Percentiles rank a stretch among this genome's conserved stretches.
Conservation (phyloP, 2,329 filamentous ascomycete species). For the Cladophialophora yegresii region DNA sequence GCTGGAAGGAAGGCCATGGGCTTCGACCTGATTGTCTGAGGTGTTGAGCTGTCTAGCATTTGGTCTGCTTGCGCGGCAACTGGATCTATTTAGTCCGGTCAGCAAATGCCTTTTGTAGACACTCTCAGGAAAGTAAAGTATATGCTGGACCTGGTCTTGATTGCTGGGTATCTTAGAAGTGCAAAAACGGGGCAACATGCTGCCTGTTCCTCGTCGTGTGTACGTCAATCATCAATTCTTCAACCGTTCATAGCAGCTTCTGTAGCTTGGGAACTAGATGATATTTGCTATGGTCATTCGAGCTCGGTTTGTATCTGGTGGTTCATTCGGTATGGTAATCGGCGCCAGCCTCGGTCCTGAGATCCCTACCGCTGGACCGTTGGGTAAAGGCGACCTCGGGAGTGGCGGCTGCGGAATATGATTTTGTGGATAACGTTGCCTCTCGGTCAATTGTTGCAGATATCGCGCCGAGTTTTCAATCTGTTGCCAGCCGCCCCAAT, state of each 20-base stretch:
- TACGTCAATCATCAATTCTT: slow-evolving; percentile 13
- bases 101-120: background rate
- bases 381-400: slow-evolving; percentile 32
- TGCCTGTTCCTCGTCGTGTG: slow-evolving; percentile 2
- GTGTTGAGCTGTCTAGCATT: too few relatives aligned
- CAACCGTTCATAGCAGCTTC: background rate
- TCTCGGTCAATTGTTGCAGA: slow-evolving; percentile 49
- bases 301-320: slow-evolving; percentile 40
- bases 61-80: too few relatives aligned
- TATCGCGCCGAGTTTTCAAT: slow-evolving; percentile 65
- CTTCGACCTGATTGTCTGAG: slow-evolving; percentile 17
- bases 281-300: slow-evolving; percentile 53
- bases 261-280: slow-evolving; percentile 36
- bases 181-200: background rate
- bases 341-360: slow-evolving; percentile 34
- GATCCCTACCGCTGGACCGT: slow-evolving; percentile 16
- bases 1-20: slow-evolving; percentile 28
- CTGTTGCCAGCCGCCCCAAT: slow-evolving; percentile 80
- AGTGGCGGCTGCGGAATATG: slow-evolving; percentile 12
- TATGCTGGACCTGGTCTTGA: background rate
- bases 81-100: too few relatives aligned
- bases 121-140: background rate
- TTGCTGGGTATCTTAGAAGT: slow-evolving; percentile 16
- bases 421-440: slow-evolving; percentile 22
- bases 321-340: slow-evolving; percentile 18